Percentiles rank a stretch among this genome's conserved stretches.
phyloP scores from a whole-genome alignment of 1,284 basidiomycete species.

The Ustilago hordei region DNA sequence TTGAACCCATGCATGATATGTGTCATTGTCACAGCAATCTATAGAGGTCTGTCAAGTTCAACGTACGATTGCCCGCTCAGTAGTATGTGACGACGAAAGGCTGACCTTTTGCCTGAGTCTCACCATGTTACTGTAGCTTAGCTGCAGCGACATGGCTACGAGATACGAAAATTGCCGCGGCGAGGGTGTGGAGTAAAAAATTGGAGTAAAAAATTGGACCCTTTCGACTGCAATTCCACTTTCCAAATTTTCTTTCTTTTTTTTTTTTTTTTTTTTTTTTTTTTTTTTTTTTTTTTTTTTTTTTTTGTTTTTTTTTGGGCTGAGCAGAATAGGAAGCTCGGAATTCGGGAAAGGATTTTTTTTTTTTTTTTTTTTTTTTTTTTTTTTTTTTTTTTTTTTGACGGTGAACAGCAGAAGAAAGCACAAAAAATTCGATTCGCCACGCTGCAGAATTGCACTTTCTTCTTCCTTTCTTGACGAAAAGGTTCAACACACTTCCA shows the following conservation, averaged over 20 bases:
- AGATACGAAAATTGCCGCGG: not conserved
- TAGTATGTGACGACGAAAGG: not conserved
- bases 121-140: not conserved
- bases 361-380: too few relatives aligned
- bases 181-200: not conserved
- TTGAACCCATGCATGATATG: not conserved
- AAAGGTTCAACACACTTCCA: not conserved
- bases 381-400: not conserved
- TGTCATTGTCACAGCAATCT: not conserved
- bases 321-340: slow-evolving; percentile 10
- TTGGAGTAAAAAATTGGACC: slow-evolving; percentile 9
- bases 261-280: too few relatives aligned
- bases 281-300: not conserved
- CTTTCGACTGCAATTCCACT: not conserved
- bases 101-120: not conserved
- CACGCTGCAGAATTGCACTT: slow-evolving; percentile 6
- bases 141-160: not conserved
- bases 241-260: slow-evolving; percentile 12
- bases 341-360: slow-evolving; percentile 9
- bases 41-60: not conserved
- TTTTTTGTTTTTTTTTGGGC: not conserved
- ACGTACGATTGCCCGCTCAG: not conserved
- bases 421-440: slow-evolving; percentile 34
- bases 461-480: slow-evolving; percentile 10
- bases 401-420: not conserved